These are phyloP conservation scores for Pleodorina starrii DNA, from an alignment of 139 green algal species.

Conservation along the genomic window DNA sequence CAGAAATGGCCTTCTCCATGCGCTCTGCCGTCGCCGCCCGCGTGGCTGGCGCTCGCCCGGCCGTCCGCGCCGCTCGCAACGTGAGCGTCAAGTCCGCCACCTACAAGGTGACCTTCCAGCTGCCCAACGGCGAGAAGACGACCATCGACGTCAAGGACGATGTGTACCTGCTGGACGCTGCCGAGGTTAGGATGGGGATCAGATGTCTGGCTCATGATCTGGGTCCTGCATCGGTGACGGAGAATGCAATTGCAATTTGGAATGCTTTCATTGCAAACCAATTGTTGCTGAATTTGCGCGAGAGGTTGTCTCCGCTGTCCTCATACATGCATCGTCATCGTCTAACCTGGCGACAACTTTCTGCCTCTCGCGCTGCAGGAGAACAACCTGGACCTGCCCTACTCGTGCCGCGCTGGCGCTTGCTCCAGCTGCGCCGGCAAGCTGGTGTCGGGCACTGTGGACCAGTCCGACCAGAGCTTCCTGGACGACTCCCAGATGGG, in stretches of 20 bases:
- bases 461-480: slow-evolving; percentile 93
- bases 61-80: slow-evolving; percentile 28
- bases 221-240: no score
- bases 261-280: no score
- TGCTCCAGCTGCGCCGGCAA: slow-evolving; percentile 80
- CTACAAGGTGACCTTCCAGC: slow-evolving; percentile 84
- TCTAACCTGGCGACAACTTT: not conserved
- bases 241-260: no score
- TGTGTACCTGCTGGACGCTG: slow-evolving; percentile 79
- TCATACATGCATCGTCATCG: no score
- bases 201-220: not conserved
- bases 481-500: slow-evolving; percentile 90
- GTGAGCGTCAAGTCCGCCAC: slow-evolving; percentile 69
- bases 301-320: no score
- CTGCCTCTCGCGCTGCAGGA: not conserved
- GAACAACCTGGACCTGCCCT: slow-evolving; percentile 87
- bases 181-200: slow-evolving; percentile 54
- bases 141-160: slow-evolving; percentile 72
- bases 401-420: slow-evolving; percentile 88
- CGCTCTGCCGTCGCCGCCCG: slow-evolving; percentile 45
- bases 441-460: slow-evolving; percentile 73
- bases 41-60: slow-evolving; percentile 14
- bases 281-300: no score
- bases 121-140: slow-evolving; percentile 65
- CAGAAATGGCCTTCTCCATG: slow-evolving; percentile 52